Evolutionary conservation across 192 early-diverging fungal genomes (phyloP).

Genomic region (Rhizoclosmatium sp.): DNA sequence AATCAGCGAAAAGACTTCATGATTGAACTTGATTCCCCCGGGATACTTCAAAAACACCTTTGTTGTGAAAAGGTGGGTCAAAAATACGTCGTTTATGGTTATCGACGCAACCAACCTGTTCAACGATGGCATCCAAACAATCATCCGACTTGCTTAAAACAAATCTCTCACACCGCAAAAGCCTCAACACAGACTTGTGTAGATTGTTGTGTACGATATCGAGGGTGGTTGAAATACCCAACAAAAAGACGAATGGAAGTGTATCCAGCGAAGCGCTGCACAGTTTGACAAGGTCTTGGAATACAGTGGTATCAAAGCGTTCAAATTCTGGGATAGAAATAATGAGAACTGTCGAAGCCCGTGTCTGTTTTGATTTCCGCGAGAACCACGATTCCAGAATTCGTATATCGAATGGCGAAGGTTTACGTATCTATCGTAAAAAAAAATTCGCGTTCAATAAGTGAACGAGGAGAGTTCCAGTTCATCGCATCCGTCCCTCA

Average conservation of each 20-base stretch:
- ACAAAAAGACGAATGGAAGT: constrained; percentile 80
- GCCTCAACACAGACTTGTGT: constrained; percentile 71
- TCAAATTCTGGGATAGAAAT: constrained; percentile 90
- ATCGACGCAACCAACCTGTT: constrained; percentile 48
- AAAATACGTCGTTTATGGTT: background rate
- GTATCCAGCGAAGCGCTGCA: constrained; percentile 73
- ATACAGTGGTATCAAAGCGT: constrained; percentile 72
- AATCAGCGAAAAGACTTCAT: constrained; percentile 10
- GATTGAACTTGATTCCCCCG: constrained; percentile 16
- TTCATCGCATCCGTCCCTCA: background rate
- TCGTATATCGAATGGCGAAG: constrained; percentile 15
- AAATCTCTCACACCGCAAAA: constrained; percentile 82
- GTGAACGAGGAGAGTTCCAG: background rate
- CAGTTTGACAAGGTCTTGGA: constrained; percentile 79
- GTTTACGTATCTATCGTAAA: background rate
- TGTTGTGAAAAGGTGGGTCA: background rate
- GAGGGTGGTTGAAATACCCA: constrained; percentile 88
- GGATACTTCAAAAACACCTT: constrained; percentile 2
- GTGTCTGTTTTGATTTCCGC: background rate
- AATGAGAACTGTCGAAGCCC: constrained; percentile 51
- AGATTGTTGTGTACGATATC: constrained; percentile 84
- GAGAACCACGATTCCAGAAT: constrained; percentile 11
- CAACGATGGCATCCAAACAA: constrained; percentile 74
- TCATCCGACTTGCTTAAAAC: constrained; percentile 77
- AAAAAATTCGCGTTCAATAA: background rate